These are phyloP conservation scores for Millerozyma miso DNA, from an alignment of 805 yeast species.

Conservation along the genomic window DNA sequence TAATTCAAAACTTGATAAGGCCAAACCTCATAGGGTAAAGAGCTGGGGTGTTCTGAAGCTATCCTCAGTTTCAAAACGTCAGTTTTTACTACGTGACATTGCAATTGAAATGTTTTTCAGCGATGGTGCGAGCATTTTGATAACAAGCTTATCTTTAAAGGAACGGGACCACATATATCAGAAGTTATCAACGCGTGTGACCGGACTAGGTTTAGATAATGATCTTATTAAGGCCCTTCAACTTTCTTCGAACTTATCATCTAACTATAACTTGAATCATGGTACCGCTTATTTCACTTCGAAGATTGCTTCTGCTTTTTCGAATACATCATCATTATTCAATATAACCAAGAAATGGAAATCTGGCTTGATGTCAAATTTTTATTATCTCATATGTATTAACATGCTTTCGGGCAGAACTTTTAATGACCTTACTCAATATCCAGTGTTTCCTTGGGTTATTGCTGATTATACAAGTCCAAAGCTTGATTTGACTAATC, in stretches of 20 bases:
- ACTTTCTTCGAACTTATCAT: conserved; percentile 39
- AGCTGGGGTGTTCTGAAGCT: conserved; percentile 60
- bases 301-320: conserved; percentile 35
- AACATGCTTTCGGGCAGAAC: conserved; percentile 88
- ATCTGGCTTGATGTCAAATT: conserved; percentile 75
- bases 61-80: conserved; percentile 66
- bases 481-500: conserved; percentile 59
- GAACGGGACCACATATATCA: conserved; percentile 56
- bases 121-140: conserved; percentile 65
- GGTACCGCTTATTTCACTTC: conserved; percentile 21
- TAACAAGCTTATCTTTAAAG: conserved; percentile 55
- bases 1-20: conserved; percentile 17
- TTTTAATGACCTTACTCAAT: conserved; percentile 83
- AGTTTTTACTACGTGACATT: conserved; percentile 72
- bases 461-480: conserved; percentile 77
- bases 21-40: conserved; percentile 42
- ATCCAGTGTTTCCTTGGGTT: conserved; percentile 92
- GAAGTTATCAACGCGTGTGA: conserved; percentile 45
- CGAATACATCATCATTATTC: conserved; percentile 23
- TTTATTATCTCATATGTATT: conserved; percentile 72
- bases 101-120: conserved; percentile 75
- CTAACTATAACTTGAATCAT: conserved; percentile 42
- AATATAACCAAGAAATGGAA: conserved; percentile 69
- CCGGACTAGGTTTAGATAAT: conserved; percentile 47
- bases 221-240: conserved; percentile 53